A percentile compares a stretch with the other conserved stretches of the same genome.
These are phyloP conservation scores for Trichoderma orchidacearum DNA, from an alignment of 495 filamentous ascomycete genomes.

Conservation along the genomic window DNA sequence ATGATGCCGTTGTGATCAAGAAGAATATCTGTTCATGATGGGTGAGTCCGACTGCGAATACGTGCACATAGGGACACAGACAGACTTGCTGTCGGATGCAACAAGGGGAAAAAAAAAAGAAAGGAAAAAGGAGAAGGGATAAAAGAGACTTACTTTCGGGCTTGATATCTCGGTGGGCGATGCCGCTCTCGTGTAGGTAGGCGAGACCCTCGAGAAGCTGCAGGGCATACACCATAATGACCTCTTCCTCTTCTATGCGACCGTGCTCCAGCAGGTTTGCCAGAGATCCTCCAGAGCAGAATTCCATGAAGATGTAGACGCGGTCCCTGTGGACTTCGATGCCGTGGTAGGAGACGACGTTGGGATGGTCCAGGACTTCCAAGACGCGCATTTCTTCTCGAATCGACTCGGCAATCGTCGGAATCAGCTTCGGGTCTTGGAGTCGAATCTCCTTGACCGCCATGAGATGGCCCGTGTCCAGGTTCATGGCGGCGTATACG, in stretches of 20 bases:
- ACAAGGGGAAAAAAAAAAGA: background rate
- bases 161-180: slow-evolving; percentile 96
- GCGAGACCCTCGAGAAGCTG: slow-evolving; percentile 92
- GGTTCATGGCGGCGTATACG: slow-evolving; percentile 91
- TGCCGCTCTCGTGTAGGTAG: slow-evolving; percentile 79
- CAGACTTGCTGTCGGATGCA: no score
- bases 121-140: background rate
- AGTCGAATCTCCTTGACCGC: slow-evolving; percentile 97
- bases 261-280: slow-evolving; percentile 85
- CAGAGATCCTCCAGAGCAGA: slow-evolving; percentile 90
- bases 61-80: no score
- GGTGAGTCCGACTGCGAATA: slow-evolving; percentile 2
- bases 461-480: slow-evolving; percentile 93
- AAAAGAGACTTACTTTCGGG: slow-evolving; percentile 80
- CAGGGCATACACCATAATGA: slow-evolving; percentile 93
- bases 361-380: slow-evolving; percentile 89
- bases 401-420: slow-evolving; percentile 83
- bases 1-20: slow-evolving; percentile 96
- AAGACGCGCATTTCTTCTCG: slow-evolving; percentile 94
- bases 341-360: slow-evolving; percentile 93
- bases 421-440: slow-evolving; percentile 92
- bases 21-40: slow-evolving; percentile 55
- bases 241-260: slow-evolving; percentile 93
- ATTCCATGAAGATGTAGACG: slow-evolving; percentile 99
- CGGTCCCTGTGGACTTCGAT: slow-evolving; percentile 98